phyloP scores from a whole-genome alignment of 2,329 filamentous ascomycete genomes.

The Paracamarosporium sp. region DNA sequence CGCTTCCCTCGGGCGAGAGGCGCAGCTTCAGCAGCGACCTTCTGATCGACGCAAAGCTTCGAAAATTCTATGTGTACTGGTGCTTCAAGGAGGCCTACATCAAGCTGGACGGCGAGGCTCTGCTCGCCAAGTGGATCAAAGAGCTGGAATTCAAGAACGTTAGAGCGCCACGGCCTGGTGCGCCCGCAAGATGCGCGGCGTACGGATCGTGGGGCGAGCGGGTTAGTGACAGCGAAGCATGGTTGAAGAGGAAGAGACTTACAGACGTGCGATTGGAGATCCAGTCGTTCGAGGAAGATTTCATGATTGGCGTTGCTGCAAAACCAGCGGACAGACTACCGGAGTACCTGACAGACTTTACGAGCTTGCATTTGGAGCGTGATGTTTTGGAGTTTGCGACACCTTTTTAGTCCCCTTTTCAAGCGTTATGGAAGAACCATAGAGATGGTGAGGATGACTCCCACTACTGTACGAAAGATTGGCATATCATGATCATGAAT shows the following conservation, averaged over 20 bases:
- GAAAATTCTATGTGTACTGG: slow-evolving; percentile 79
- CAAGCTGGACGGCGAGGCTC: slow-evolving; percentile 81
- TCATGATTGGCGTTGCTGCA: slow-evolving; percentile 64
- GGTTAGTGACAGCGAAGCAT: slow-evolving; percentile 57
- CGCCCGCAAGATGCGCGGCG: slow-evolving; percentile 51
- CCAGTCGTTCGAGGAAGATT: slow-evolving; percentile 64
- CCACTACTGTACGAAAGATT: background rate
- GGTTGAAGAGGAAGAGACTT: slow-evolving; percentile 55
- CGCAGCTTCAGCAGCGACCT: slow-evolving; percentile 51
- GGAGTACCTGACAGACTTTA: slow-evolving; percentile 49
- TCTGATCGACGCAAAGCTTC: slow-evolving; percentile 67
- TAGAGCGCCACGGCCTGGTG: slow-evolving; percentile 59
- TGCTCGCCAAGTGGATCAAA: slow-evolving; percentile 75
- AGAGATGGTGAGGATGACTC: background rate
- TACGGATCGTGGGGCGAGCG: slow-evolving; percentile 55
- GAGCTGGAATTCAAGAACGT: slow-evolving; percentile 74
- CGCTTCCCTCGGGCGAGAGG: slow-evolving; percentile 42
- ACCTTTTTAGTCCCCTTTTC: background rate
- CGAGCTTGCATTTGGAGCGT: slow-evolving; percentile 54
- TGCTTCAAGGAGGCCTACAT: slow-evolving; percentile 82
- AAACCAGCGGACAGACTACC: slow-evolving; percentile 45
- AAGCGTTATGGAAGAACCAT: background rate
- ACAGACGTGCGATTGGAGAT: slow-evolving; percentile 64
- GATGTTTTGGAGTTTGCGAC: slow-evolving; percentile 46
- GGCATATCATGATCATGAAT: background rate